These are phyloP conservation scores for Colletotrichum truncatum DNA, from an alignment of 2,329 filamentous ascomycete genomes.

Conservation along the genomic window DNA sequence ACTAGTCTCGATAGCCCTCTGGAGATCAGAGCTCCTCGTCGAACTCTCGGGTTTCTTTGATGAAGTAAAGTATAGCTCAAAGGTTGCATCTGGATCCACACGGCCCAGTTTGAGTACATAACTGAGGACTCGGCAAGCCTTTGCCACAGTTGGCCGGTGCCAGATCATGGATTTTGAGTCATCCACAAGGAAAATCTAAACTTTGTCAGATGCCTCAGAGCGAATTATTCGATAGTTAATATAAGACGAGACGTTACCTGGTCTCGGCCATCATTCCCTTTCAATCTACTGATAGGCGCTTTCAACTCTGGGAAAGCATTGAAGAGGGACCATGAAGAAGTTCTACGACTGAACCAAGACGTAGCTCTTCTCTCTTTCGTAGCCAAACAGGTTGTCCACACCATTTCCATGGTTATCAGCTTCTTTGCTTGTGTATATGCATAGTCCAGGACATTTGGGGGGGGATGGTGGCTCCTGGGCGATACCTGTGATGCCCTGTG, in stretches of 20 bases:
- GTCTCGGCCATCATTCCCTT: not conserved
- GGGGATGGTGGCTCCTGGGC: no score
- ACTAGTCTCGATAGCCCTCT: not conserved
- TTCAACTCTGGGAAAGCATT: no score
- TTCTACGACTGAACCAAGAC: no score
- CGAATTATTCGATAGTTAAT: no score
- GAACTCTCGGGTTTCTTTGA: rapidly evolving
- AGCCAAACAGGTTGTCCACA: no score
- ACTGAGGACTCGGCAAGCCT: not conserved
- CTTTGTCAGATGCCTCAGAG: not conserved
- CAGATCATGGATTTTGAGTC: not conserved
- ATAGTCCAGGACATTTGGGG: no score
- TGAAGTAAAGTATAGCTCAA: not conserved
- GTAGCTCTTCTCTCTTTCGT: no score
- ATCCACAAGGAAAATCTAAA: slow-evolving; percentile 3
- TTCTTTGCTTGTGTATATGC: no score
- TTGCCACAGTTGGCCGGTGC: not conserved
- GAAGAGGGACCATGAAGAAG: no score
- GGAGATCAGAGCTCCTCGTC: not conserved
- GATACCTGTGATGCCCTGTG: no score
- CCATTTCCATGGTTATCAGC: no score
- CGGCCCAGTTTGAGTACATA: not conserved
- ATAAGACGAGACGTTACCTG: not conserved
- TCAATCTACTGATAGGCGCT: no score
- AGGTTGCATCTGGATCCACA: not conserved